Evolutionary conservation across 768 basidiomycete genomes (phyloP).

Genomic region (Leccinum longicurvipes): DNA sequence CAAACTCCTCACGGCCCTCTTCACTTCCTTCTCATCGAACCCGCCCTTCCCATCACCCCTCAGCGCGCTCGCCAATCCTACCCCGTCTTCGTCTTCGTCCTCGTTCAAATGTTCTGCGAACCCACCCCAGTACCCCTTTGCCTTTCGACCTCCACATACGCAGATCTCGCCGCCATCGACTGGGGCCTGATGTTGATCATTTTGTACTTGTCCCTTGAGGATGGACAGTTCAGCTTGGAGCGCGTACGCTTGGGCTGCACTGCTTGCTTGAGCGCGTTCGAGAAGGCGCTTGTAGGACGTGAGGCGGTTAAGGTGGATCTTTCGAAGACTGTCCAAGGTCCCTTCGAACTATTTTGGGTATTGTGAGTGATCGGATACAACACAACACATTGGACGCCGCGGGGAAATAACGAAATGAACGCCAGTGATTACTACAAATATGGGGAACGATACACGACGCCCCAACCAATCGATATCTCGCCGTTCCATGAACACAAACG

Average conservation of each 20-base stretch:
- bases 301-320: conserved; percentile 52
- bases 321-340: conserved; percentile 39
- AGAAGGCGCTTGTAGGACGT: conserved; percentile 75
- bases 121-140: conserved; percentile 70
- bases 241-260: conserved; percentile 81
- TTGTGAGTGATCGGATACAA: conserved; percentile 4
- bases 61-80: conserved; percentile 46
- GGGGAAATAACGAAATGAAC: background rate
- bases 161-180: conserved; percentile 34
- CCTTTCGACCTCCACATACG: conserved; percentile 58
- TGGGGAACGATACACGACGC: background rate
- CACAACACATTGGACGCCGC: background rate
- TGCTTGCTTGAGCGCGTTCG: conserved; percentile 74
- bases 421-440: background rate
- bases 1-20: conserved; percentile 58
- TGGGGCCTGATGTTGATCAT: conserved; percentile 4
- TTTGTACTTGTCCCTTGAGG: conserved; percentile 46
- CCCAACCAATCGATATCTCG: background rate
- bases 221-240: conserved; percentile 77
- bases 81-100: conserved; percentile 39
- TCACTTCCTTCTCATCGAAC: conserved; percentile 70
- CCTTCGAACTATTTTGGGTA: conserved; percentile 38
- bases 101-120: conserved; percentile 49
- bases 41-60: conserved; percentile 46
- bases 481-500: background rate